These are phyloP conservation scores for Penicillium waksmanii DNA, from an alignment of 495 filamentous ascomycete genomes.

Conservation along the genomic window DNA sequence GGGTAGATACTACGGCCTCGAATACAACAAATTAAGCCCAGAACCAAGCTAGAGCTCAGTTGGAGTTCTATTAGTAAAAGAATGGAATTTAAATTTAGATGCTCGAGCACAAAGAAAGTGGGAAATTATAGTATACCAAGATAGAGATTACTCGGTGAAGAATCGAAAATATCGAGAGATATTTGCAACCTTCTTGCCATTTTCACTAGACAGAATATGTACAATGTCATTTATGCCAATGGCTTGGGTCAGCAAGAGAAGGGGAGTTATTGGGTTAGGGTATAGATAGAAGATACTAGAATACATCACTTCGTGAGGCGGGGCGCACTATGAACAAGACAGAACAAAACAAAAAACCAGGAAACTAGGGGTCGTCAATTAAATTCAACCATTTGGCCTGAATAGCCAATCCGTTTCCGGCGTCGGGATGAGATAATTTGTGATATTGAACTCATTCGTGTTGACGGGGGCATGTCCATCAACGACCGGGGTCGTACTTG, in stretches of 20 bases:
- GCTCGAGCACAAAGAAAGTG: too few relatives aligned
- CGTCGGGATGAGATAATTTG: slow-evolving; percentile 51
- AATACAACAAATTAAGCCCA: too few relatives aligned
- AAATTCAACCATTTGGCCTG: slow-evolving; percentile 34
- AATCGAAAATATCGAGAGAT: too few relatives aligned
- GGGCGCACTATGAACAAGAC: too few relatives aligned
- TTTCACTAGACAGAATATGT: neutral
- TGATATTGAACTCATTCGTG: slow-evolving; percentile 52
- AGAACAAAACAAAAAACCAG: neutral
- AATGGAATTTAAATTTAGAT: too few relatives aligned
- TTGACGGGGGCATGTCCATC: slow-evolving; percentile 29
- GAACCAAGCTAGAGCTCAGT: too few relatives aligned
- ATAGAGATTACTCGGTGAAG: neutral
- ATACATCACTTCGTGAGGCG: neutral
- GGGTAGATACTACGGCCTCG: too few relatives aligned
- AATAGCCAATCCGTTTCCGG: slow-evolving; percentile 55
- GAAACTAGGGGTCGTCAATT: neutral
- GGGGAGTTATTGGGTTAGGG: neutral
- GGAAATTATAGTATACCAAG: neutral
- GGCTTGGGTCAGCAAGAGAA: too few relatives aligned
- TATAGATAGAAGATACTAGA: neutral
- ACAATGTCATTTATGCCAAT: neutral
- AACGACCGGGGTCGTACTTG: slow-evolving; percentile 28
- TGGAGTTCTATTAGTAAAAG: too few relatives aligned
- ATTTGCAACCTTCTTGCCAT: too few relatives aligned